These are phyloP conservation scores for Lodderomyces orthopsilosis DNA, from an alignment of 1,139 yeast species.

Conservation along the genomic window DNA sequence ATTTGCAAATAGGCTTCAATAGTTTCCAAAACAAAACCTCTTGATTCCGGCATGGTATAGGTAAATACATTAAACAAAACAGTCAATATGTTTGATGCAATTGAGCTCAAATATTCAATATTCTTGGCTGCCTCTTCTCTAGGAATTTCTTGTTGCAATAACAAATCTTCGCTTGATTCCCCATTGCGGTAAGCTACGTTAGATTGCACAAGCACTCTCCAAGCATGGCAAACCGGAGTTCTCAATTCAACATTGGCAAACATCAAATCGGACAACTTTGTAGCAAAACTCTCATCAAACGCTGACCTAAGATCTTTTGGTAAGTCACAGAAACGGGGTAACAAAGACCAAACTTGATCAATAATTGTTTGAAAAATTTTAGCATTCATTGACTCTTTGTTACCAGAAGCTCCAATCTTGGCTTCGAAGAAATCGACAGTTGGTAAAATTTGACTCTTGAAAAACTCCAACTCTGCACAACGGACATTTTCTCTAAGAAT, in stretches of 20 bases:
- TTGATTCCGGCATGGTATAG: constrained; percentile 77
- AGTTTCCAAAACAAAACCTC: constrained; percentile 82
- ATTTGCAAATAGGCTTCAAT: constrained; percentile 78
- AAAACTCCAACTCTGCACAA: constrained; percentile 66
- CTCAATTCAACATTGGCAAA: constrained; percentile 76
- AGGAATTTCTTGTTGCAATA: constrained; percentile 63
- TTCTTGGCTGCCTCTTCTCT: constrained; percentile 53
- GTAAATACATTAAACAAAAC: constrained; percentile 89
- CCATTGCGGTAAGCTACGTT: constrained; percentile 63
- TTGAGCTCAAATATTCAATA: constrained; percentile 59
- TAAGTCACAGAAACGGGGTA: constrained; percentile 86
- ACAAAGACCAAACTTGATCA: constrained; percentile 88
- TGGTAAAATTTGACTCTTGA: constrained; percentile 64
- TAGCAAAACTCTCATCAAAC: constrained; percentile 76
- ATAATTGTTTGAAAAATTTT: constrained; percentile 80
- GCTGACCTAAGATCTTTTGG: constrained; percentile 68
- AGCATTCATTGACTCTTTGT: constrained; percentile 57
- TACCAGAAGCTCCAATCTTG: constrained; percentile 41
- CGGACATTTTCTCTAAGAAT: constrained; percentile 81
- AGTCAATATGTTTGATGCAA: constrained; percentile 73
- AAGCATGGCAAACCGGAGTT: constrained; percentile 74
- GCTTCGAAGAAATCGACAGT: constrained; percentile 56
- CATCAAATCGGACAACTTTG: constrained; percentile 67
- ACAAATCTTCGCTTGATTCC: constrained; percentile 47
- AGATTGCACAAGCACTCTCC: constrained; percentile 76